A percentile compares a stretch with the other conserved stretches of the same genome.
These are phyloP conservation scores for Colletotrichum musae DNA, from an alignment of 2,329 filamentous ascomycete species.

Conservation along the genomic window DNA sequence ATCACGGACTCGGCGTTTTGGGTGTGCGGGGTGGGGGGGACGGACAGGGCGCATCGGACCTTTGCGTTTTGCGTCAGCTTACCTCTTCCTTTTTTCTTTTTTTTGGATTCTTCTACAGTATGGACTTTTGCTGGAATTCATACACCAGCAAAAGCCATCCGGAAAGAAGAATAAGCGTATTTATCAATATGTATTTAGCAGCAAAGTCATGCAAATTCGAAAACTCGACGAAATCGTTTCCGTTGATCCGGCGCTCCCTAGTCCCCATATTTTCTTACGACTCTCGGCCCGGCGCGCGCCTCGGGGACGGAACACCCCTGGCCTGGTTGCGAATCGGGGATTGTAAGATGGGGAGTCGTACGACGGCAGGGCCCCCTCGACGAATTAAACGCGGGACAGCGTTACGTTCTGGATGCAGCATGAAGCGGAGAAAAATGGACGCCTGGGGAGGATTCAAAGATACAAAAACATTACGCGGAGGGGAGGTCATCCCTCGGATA, in stretches of 20 bases:
- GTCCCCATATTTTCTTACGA: conserved; percentile 18
- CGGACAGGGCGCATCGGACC: too few species aligned
- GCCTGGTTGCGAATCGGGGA: conserved; percentile 1
- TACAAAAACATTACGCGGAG: neutral
- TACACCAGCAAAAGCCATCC: too few species aligned
- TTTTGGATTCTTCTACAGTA: too few species aligned
- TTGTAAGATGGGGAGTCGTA: conserved; percentile 33
- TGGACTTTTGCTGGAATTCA: too few species aligned
- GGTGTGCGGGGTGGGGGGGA: neutral
- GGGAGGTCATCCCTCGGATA: neutral
- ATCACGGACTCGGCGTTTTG: conserved; percentile 35
- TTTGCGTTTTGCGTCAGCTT: too few species aligned
- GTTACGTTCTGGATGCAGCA: neutral
- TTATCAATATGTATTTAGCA: neutral
- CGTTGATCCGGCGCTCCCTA: conserved; percentile 19
- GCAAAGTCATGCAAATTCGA: neutral
- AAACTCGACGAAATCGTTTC: neutral
- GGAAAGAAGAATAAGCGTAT: too few species aligned
- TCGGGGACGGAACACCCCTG: conserved; percentile 24
- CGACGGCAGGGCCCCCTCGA: conserved; percentile 23
- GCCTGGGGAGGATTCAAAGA: neutral
- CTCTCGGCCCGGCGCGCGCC: conserved; percentile 18
- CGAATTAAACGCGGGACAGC: conserved; percentile 15
- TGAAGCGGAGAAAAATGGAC: neutral
- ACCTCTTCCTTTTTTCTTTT: too few species aligned